phyloP scores from a whole-genome alignment of 805 yeast species.

The Candida alai region DNA sequence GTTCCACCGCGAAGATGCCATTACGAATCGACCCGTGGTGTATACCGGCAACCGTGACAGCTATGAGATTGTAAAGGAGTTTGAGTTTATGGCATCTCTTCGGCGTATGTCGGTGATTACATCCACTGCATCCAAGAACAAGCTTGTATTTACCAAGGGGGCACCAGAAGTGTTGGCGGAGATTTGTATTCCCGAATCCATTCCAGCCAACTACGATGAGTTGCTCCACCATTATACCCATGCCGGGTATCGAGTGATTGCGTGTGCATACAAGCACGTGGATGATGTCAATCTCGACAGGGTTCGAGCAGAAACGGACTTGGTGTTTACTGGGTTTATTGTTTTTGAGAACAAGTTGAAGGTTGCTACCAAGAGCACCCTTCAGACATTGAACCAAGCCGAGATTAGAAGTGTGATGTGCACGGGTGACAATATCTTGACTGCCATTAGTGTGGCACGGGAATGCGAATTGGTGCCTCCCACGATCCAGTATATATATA shows the following conservation, averaged over 20 bases:
- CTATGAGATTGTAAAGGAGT: constrained; percentile 44
- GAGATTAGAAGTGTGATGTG: constrained; percentile 87
- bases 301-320: constrained; percentile 61
- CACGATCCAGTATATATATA: constrained; percentile 30
- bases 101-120: constrained; percentile 90
- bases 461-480: constrained; percentile 69
- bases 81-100: constrained; percentile 79
- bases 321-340: constrained; percentile 82
- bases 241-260: constrained; percentile 91
- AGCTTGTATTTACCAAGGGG: constrained; percentile 68
- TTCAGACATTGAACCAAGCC: constrained; percentile 60
- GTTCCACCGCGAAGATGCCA: constrained; percentile 62
- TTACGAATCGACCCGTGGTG: constrained; percentile 14
- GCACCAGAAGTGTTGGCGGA: constrained; percentile 92
- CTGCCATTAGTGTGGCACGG: constrained; percentile 89
- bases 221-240: constrained; percentile 83
- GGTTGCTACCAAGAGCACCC: constrained; percentile 56
- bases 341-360: constrained; percentile 91
- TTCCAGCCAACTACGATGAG: constrained; percentile 75
- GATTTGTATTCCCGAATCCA: constrained; percentile 64
- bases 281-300: constrained; percentile 39
- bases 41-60: constrained; percentile 15
- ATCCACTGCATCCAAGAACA: constrained; percentile 32
- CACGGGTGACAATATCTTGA: constrained; percentile 93
- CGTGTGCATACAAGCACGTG: constrained; percentile 72